A percentile compares a stretch with the other conserved stretches of the same genome.
Conservation (phyloP, 139 green algal genomes). For the Eudorina sp. region DNA sequence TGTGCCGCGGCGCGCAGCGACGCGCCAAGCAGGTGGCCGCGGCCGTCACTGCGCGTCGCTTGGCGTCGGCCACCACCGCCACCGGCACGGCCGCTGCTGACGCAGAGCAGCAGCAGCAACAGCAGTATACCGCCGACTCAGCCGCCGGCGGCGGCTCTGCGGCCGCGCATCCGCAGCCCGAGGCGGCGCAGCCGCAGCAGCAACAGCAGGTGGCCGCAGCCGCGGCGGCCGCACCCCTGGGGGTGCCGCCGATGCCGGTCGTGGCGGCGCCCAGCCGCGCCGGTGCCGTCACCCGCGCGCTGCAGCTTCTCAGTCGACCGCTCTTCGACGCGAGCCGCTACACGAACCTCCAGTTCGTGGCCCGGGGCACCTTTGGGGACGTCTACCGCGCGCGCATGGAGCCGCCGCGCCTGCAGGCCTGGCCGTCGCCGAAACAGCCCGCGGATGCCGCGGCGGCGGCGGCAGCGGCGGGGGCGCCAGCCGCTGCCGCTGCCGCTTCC, state of each 20-base stretch:
- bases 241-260: neutral
- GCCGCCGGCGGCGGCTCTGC: no score
- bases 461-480: neutral
- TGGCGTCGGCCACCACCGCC: neutral
- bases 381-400: conserved; percentile 66
- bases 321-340: conserved; percentile 71
- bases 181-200: conserved; percentile 38
- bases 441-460: neutral
- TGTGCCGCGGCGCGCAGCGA: conserved; percentile 20
- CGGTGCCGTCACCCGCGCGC: conserved; percentile 53
- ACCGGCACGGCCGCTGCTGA: no score
- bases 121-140: no score
- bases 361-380: conserved; percentile 65
- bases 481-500: neutral
- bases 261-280: neutral
- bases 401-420: neutral
- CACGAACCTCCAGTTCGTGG: conserved; percentile 59
- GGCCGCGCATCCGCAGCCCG: neutral
- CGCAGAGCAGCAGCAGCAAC: neutral
- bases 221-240: neutral
- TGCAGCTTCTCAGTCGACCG: conserved; percentile 67
- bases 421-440: neutral
- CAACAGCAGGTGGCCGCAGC: conserved; percentile 12
- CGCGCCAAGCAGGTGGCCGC: neutral
- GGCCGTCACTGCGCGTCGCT: neutral